phyloP scores from a whole-genome alignment of 768 basidiomycete species.

The Tricholoma sp. region DNA sequence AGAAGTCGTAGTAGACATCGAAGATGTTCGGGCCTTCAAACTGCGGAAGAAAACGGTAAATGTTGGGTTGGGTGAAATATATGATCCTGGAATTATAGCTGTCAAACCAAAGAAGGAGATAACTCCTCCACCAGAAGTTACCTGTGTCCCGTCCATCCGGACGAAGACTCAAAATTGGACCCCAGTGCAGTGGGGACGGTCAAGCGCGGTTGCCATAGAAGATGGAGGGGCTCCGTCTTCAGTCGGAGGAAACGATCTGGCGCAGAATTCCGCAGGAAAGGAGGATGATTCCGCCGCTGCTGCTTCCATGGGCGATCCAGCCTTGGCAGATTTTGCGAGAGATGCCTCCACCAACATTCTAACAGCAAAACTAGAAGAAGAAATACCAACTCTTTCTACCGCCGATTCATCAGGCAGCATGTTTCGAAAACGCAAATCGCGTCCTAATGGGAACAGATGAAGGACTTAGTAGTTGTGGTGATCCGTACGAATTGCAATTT shows the following conservation, averaged over 20 bases:
- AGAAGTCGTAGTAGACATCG: conserved; percentile 35
- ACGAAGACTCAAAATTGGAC: conserved; percentile 28
- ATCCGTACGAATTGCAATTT: background rate
- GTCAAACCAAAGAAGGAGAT: conserved; percentile 61
- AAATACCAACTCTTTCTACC: background rate
- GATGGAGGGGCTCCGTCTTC: conserved; percentile 14
- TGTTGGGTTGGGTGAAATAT: conserved; percentile 69
- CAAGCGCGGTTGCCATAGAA: conserved; percentile 8
- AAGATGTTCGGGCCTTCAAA: conserved; percentile 60
- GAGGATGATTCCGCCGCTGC: background rate
- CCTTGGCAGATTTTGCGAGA: background rate
- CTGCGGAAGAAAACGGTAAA: conserved; percentile 57
- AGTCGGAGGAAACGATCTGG: conserved; percentile 13
- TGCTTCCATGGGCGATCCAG: too few relatives aligned
- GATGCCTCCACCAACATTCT: background rate
- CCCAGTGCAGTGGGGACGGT: conserved; percentile 29
- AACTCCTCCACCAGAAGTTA: conserved; percentile 11
- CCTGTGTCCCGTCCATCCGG: conserved; percentile 6
- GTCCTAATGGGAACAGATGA: conserved; percentile 16
- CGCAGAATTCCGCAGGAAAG: background rate
- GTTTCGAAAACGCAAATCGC: conserved; percentile 30
- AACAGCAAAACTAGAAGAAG: conserved; percentile 4
- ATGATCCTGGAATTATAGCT: conserved; percentile 69
- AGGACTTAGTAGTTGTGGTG: conserved; percentile 1
- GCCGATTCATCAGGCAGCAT: conserved; percentile 10